Evolutionary conservation across 1,284 basidiomycete species (phyloP), one percentile per base, ranked within the genome.

Genomic region (Garcileccinum viscosum): DNA sequence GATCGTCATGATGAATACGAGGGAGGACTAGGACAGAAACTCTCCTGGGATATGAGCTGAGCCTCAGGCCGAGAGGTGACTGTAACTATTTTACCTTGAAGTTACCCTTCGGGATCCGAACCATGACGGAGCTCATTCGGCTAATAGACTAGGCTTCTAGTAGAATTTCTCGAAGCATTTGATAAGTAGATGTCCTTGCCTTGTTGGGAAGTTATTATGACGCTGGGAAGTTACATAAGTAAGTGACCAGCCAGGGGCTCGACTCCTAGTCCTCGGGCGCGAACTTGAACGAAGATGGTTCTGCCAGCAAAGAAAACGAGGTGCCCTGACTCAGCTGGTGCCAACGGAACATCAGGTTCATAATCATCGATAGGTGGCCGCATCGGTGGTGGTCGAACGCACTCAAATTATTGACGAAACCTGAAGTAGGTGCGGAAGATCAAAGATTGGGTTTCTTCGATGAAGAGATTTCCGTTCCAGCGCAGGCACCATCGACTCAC

Each of bases 1-100:
- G 27, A 40, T 63, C 17, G 75, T 58, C 76, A 79, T 77, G 68
- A 19, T 37, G 42, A 7, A 27, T 3, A 59, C 38, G 44, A n/a
- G 9, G 50, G 27, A 53, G 9, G 17, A 30, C 27, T 17, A 32
- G 30, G 30, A 56, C 32, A 56, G 53, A 9, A 50, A 32, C 1
- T 22, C 33, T n/a, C 14, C 22, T 50, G 38, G 38, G 47, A 61
- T 74, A 65, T 71, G 71, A 64, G 32, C 27, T 17, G 42, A 17
- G 40, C 6, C 11, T 11, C 22, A 22, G n/a, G 58, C 15, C 9
- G 17, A 22, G 17, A 56, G 17, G 50, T 30, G 50, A 56, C 50
- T 3, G 38, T 30, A 14, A 32, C 5, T 22, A 30, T 56, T 4
- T 56, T 56, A 56, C 53, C 53, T 19, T 42, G 40, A 42, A 22